These are phyloP conservation scores for Acanthamoeba triangularis DNA, from an alignment of 208 protist species.

Conservation along the genomic window DNA sequence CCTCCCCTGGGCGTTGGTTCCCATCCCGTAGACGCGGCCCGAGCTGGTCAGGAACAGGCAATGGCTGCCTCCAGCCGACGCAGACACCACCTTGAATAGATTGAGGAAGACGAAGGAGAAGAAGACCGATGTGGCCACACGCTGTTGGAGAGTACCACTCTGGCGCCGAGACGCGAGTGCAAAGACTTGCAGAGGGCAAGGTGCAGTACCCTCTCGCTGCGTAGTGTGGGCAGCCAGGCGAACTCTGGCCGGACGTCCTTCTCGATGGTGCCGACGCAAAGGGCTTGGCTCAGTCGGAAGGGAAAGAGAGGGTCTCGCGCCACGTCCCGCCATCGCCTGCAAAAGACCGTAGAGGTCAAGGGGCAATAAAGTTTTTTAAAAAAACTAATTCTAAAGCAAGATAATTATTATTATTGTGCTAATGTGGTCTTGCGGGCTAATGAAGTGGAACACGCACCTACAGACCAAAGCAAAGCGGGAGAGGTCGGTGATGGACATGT, in stretches of 20 bases:
- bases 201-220: not conserved
- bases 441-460: not conserved
- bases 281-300: not conserved
- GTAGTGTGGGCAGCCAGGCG: not conserved
- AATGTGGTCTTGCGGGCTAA: no score
- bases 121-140: not conserved
- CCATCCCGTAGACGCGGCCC: constrained; percentile 18
- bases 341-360: no score
- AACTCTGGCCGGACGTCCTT: not conserved
- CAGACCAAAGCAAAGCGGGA: not conserved
- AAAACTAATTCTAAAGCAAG: no score
- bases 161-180: no score
- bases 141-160: no score
- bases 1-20: not conserved
- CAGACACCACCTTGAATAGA: not conserved
- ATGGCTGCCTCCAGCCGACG: not conserved
- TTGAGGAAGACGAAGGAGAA: not conserved
- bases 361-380: no score
- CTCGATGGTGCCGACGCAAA: not conserved
- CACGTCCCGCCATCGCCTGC: not conserved
- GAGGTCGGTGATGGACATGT: not conserved
- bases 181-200: no score
- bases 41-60: constrained; percentile 17
- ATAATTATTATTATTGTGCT: no score
- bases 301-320: not conserved